Evolutionary conservation across 257 asterid genomes (phyloP).

Genomic region (Solanum etuberosum): DNA sequence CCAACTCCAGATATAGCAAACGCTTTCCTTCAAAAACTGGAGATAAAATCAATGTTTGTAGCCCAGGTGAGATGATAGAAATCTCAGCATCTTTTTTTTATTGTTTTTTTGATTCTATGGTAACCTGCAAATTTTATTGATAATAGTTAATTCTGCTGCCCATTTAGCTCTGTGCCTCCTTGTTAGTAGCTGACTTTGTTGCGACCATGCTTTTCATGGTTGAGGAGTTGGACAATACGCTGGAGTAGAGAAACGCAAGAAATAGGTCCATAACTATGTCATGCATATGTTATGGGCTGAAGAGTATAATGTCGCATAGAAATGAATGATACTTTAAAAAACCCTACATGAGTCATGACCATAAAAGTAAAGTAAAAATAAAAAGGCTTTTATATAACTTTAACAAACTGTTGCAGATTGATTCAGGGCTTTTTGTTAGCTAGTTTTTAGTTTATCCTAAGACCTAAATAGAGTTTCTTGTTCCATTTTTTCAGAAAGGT

Average conservation of each 20-base stretch:
- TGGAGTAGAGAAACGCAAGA: neutral
- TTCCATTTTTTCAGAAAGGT: neutral
- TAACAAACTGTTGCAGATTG: neutral
- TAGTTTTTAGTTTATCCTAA: neutral
- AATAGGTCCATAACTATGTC: neutral
- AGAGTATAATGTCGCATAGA: neutral
- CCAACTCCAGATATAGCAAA: slow-evolving; percentile 74
- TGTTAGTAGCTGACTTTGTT: neutral
- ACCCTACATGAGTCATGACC: neutral
- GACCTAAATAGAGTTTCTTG: neutral
- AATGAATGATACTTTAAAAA: neutral
- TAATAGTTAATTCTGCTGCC: neutral
- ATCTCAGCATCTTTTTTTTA: neutral
- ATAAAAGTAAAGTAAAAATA: neutral
- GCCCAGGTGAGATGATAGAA: slow-evolving; percentile 47
- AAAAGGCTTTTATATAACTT: neutral
- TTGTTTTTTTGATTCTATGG: neutral
- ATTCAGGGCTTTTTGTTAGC: neutral
- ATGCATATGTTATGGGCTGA: neutral
- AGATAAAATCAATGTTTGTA: slow-evolving; percentile 64
- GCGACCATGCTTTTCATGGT: neutral
- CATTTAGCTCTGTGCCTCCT: neutral
- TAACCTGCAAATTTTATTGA: neutral
- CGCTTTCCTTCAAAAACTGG: slow-evolving; percentile 63
- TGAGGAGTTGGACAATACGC: neutral